phyloP scores from a whole-genome alignment of 192 early-diverging fungal genomes.

The Umbelopsis isabellina region DNA sequence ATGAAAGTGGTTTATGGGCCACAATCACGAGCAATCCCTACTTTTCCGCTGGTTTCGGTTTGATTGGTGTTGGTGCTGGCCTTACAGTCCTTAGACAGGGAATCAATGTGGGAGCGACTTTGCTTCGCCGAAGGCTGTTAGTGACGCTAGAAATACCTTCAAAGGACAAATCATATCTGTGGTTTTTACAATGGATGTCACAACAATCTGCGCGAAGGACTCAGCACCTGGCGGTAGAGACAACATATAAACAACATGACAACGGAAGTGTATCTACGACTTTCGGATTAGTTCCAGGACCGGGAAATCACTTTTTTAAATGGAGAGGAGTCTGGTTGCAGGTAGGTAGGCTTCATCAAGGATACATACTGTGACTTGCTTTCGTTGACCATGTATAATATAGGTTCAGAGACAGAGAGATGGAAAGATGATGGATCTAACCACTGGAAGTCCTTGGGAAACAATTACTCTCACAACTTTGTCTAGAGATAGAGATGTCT shows the following conservation, averaged over 20 bases:
- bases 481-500: conserved; percentile 75
- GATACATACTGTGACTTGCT: conserved; percentile 14
- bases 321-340: conserved; percentile 84
- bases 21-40: conserved; percentile 76
- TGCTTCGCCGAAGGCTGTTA: conserved; percentile 77
- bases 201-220: conserved; percentile 54
- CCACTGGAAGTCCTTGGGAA: conserved; percentile 92
- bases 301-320: conserved; percentile 86
- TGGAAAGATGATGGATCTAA: conserved; percentile 87
- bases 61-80: conserved; percentile 86
- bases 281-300: conserved; percentile 91
- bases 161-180: conserved; percentile 91
- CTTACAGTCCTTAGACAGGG: conserved; percentile 79
- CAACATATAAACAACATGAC: conserved; percentile 83
- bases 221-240: conserved; percentile 86
- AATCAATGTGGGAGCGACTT: conserved; percentile 64
- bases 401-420: conserved; percentile 80
- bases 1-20: conserved; percentile 28
- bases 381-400: conserved; percentile 4
- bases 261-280: conserved; percentile 85
- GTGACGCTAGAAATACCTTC: conserved; percentile 93
- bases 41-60: conserved; percentile 93
- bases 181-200: conserved; percentile 95
- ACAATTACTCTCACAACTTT: conserved; percentile 93
- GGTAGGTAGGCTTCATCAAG: neutral